These are phyloP conservation scores for Sphagnurus paluster DNA, from an alignment of 1,284 basidiomycete genomes.

Conservation along the genomic window DNA sequence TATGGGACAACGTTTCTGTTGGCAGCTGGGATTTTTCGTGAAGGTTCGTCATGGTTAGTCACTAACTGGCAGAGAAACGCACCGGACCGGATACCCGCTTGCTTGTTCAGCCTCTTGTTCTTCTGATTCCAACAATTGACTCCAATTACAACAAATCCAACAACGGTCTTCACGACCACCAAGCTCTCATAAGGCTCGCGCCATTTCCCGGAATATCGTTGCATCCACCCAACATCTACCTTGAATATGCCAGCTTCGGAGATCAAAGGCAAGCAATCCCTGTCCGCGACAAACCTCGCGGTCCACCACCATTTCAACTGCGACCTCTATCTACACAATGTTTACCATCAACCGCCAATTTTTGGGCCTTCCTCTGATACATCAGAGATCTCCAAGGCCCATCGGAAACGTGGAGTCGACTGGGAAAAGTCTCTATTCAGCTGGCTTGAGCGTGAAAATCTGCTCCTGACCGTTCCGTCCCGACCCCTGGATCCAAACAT, in stretches of 20 bases:
- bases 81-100: too few relatives aligned
- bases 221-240: not conserved
- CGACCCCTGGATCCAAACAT: slow-evolving; percentile 31
- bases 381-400: slow-evolving; percentile 28
- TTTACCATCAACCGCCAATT: slow-evolving; percentile 27
- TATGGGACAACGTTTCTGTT: slow-evolving; percentile 8
- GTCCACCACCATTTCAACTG: slow-evolving; percentile 45
- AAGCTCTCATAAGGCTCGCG: not conserved
- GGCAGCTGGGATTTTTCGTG: not conserved
- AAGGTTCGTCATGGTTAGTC: not conserved
- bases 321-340: slow-evolving; percentile 47
- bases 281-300: slow-evolving; percentile 49
- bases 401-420: slow-evolving; percentile 43
- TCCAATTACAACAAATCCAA: too few relatives aligned
- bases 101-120: too few relatives aligned
- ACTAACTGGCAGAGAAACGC: too few relatives aligned
- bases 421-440: slow-evolving; percentile 50
- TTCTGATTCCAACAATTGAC: too few relatives aligned
- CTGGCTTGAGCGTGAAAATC: slow-evolving; percentile 43
- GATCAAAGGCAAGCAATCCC: slow-evolving; percentile 27
- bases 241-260: not conserved
- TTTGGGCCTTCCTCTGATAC: slow-evolving; percentile 17
- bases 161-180: too few relatives aligned
- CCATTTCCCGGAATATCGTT: slow-evolving; percentile 1
- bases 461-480: slow-evolving; percentile 41